Base-by-base conservation (phyloP, 1,139 yeast genomes). In the Entelexis paramagnoliae region DNA sequence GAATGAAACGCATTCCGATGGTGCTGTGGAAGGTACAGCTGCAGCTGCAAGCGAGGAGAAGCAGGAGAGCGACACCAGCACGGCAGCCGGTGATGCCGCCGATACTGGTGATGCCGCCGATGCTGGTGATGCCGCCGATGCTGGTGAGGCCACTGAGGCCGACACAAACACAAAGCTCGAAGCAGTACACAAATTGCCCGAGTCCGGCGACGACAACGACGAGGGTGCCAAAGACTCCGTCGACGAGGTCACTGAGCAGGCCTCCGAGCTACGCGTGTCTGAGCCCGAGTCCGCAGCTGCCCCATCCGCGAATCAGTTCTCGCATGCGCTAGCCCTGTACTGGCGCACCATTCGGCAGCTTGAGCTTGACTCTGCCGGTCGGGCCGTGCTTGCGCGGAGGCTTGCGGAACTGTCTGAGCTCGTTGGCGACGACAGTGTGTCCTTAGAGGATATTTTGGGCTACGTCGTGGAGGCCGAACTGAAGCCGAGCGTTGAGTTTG, bases 311-410 rank as follows among this genome's bases (percentile, higher is more conserved):
- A 20, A 28, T n/a, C 45, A 6, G 4, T 42, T 30, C 46, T 20
- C 28, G 3, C 45, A 36, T 4, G 48, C 48, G 6, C 24, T 54
- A 4, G 33, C 26, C 2, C 30, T 41, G 8, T 55, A 55, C 47
- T 52, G 59, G 59, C 17, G 24, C 14, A 22, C 16, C 1, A 41
- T 58, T 13, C 20, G 13, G 3, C 20, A 24, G 16, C 49, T 53
- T 24, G 50, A 52, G 14, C 53, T 56, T 10, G 19, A 17, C 22
- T 28, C 46, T 8, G 44, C 41, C 8, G 57, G 55, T 7, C 43
- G 60, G 4, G 61, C 61, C 2, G 29, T 24, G 11, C 46, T 59
- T 13, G 55, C 50, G 2, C 22, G 32, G 4, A 44, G 49, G 10
- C 50, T 59, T 5, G 34, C 55, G 2, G 45, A 49, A 17, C 50